Base-by-base conservation (phyloP, 257 asterid genomes). In the Thymus mandschuricus region DNA sequence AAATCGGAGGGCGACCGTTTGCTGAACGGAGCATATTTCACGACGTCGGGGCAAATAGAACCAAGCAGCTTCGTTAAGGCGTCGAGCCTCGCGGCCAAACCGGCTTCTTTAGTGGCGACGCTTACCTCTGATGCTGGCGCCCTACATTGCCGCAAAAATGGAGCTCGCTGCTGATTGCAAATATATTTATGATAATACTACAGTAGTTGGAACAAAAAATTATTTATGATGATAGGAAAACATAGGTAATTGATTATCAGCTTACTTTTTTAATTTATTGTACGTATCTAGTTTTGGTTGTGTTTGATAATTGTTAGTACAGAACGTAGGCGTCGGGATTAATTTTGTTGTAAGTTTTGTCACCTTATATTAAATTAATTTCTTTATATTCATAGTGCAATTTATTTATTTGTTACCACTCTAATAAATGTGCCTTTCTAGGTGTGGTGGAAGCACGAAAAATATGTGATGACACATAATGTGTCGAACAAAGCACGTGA, bases 1-100 rank as follows among this genome's bases (percentile, higher is more conserved):
- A 84, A 86, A 80, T 85, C 89, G 51, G 87, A 85, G 38, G 89
- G 85, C 10, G 89, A 85, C 67, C 82, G 76, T 5, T 31, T 85
- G 80, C 79, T 75, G 8, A 85, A 85, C 34, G 89, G 89, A 0
- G 87, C 87, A 4, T 85, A 75, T 61, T 85, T 85, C 65, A 74
- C 78, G 3, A 66, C 82, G 6, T 85, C 89, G 3, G 89, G 89
- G 12, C 21, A 30, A 8, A 77, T 67, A 2, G 70, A 76, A 41
- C 70, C 80, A 5, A 76, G 66, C 44, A 84, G 66, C 67, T 84
- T 71, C 10, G 83, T 83, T 1, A 82, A 76, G 58, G 89, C 89
- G 8, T 81, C 89, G 1, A 84, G 89, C 66, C 72, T 84, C 8
- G 76, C 82, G 0, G 85, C 89, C 28, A 81, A 82, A 63, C 21